These are phyloP conservation scores for Lentinus brumalis DNA, from an alignment of 768 basidiomycete genomes.

Conservation along the genomic window DNA sequence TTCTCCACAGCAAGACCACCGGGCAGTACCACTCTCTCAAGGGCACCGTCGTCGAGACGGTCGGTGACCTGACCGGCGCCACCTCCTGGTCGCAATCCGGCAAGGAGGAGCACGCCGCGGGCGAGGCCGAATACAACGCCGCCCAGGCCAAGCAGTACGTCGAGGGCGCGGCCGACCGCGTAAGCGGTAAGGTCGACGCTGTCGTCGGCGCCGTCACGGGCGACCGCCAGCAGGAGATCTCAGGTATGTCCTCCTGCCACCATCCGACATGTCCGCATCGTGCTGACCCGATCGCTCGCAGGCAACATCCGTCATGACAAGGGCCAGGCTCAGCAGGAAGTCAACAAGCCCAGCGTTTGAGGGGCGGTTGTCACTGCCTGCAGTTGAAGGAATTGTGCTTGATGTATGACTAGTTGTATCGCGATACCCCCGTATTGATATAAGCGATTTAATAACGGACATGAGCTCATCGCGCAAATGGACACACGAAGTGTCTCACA, in stretches of 20 bases:
- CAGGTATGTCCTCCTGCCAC: constrained; percentile 39
- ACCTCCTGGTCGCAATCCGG: constrained; percentile 46
- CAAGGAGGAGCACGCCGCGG: constrained; percentile 51
- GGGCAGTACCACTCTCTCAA: constrained; percentile 44
- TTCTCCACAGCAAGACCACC: constrained; percentile 34
- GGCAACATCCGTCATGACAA: constrained; percentile 24
- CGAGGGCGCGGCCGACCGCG: constrained; percentile 48
- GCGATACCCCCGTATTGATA: too few species aligned
- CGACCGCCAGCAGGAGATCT: constrained; percentile 49
- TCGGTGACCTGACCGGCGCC: constrained; percentile 47
- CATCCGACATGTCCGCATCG: background rate
- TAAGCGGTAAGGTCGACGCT: constrained; percentile 55
- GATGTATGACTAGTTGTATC: too few species aligned
- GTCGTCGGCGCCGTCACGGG: constrained; percentile 59
- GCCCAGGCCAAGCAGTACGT: constrained; percentile 53
- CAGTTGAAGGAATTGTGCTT: too few species aligned
- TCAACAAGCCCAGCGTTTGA: constrained; percentile 16
- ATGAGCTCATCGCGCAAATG: too few species aligned
- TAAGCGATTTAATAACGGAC: too few species aligned
- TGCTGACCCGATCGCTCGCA: background rate
- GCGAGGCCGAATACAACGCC: constrained; percentile 48
- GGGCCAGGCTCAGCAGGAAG: constrained; percentile 23
- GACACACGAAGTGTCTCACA: too few species aligned
- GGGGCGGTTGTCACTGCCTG: too few species aligned
- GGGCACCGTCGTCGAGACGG: constrained; percentile 40